phyloP scores from a whole-genome alignment of 73 alveolate species.

The Paramecium octaurelia region DNA sequence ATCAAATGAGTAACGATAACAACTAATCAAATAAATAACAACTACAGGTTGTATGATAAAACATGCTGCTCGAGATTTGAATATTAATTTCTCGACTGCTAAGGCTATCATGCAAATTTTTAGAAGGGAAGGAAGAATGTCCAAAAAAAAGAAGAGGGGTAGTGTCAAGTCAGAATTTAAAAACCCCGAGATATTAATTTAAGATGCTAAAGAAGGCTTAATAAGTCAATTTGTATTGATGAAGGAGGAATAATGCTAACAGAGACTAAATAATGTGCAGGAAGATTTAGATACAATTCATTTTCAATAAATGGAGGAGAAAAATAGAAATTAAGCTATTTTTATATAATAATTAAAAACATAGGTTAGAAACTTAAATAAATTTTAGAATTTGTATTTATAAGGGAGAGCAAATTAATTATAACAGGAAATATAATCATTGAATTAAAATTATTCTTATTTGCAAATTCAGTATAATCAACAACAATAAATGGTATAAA shows the following conservation, averaged over 20 bases:
- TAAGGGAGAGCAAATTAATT: not conserved
- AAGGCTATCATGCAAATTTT: conserved; percentile 31
- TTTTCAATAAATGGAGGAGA: not conserved
- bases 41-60: conserved; percentile 33
- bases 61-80: conserved; percentile 23
- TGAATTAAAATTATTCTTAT: not conserved
- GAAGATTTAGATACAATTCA: not conserved
- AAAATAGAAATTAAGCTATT: not conserved
- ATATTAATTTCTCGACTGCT: conserved; percentile 37
- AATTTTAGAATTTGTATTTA: not conserved
- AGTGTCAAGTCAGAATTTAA: not conserved
- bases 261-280: not conserved
- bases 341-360: not conserved
- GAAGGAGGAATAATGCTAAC: not conserved
- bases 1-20: not conserved
- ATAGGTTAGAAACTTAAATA: not conserved
- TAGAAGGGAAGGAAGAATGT: conserved; percentile 22
- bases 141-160: not conserved
- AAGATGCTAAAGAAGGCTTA: not conserved
- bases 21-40: not conserved
- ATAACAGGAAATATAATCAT: not conserved
- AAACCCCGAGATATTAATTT: not conserved
- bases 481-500: not conserved
- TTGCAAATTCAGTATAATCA: not conserved
- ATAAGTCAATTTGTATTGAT: not conserved